Evolutionary conservation across 139 green algal species (phyloP), one percentile per base, ranked within the genome.

Genomic region (Chlorella sorokiniana): DNA sequence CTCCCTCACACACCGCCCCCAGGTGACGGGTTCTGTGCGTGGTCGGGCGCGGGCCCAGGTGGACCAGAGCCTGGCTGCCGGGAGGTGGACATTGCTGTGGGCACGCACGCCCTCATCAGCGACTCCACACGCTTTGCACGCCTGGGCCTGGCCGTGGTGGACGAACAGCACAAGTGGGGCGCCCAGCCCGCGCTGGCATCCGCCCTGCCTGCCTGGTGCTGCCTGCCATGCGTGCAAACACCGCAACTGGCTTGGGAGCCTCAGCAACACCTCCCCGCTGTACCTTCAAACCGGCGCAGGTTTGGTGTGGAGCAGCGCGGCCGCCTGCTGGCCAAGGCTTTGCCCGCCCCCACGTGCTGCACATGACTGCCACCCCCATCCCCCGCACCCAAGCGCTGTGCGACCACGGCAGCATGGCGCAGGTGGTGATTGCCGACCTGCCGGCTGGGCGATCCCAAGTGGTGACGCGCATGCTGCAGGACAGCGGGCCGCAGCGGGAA

Each of bases 341-440:
- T 5, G 4, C 78, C 87, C n/a, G 63, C 89, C 95, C 96, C 0
- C 96, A 99, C 82, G 83, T 97, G 31, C 90, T 99, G 63, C 86
- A 92, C 83, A 98, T 98, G 96, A 94, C 91, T 0, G 96, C 96
- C 27, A 99, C 96, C 6, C 96, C 96, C 86, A 99, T 99, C 71
- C 96, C 96, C 0, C 90, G 96, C 69, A 98, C 93, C 18, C 84
- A 98, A 37, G 65, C 38, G 37, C 16, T 48, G 14, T 45, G 29
- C 23, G 56, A 65, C 18, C 23, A 65, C 56, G 56, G 56, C 56
- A 65, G 22, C 56, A 65, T 65, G 56, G 9, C 20, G 16, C 75
- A 80, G 51, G 73, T 86, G 38, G 40, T 83, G 25, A 93, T 98
- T 45, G 71, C 90, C 20, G 90, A 94, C 69, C 77, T 93, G 81